Evolutionary conservation across 2,329 filamentous ascomycete species (phyloP).

Genomic region (Lithohypha guttulata): DNA sequence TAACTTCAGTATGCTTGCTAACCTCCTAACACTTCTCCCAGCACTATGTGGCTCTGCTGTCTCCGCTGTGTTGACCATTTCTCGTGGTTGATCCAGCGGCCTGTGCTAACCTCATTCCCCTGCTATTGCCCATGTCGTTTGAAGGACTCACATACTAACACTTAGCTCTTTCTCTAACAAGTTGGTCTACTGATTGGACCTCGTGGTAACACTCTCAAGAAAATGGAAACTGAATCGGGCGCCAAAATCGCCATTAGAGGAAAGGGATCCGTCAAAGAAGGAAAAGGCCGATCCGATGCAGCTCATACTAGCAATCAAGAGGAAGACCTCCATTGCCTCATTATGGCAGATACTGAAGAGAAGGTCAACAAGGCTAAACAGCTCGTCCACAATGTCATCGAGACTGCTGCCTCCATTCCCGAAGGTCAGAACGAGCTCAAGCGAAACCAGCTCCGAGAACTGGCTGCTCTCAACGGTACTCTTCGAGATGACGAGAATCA

Average conservation of each 20-base stretch:
- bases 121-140: slow-evolving; percentile 23
- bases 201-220: slow-evolving; percentile 99
- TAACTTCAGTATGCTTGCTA: slow-evolving; percentile 99
- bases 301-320: slow-evolving; percentile 99
- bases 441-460: slow-evolving; percentile 93
- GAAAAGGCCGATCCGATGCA: slow-evolving; percentile 96
- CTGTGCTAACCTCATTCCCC: slow-evolving; percentile 30
- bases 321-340: slow-evolving; percentile 95
- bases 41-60: slow-evolving; percentile 22
- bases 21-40: slow-evolving; percentile 78
- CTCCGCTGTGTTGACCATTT: background rate
- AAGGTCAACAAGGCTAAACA: slow-evolving; percentile 99
- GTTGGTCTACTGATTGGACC: slow-evolving; percentile 99
- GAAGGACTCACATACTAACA: slow-evolving; percentile 62
- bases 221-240: slow-evolving; percentile 95
- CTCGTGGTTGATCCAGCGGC: slow-evolving; percentile 14
- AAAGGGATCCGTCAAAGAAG: slow-evolving; percentile 99
- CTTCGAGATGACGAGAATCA: slow-evolving; percentile 98
- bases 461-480: slow-evolving; percentile 95
- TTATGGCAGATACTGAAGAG: slow-evolving; percentile 99
- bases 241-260: slow-evolving; percentile 99
- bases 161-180: slow-evolving; percentile 75
- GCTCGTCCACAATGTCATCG: slow-evolving; percentile 95
- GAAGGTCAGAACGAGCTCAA: slow-evolving; percentile 99
- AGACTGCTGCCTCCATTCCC: slow-evolving; percentile 95